Percentiles rank a stretch among this genome's conserved stretches.
Evolutionary conservation across 2,329 filamentous ascomycete species (phyloP).

Genomic region (Alternaria arborescens): DNA sequence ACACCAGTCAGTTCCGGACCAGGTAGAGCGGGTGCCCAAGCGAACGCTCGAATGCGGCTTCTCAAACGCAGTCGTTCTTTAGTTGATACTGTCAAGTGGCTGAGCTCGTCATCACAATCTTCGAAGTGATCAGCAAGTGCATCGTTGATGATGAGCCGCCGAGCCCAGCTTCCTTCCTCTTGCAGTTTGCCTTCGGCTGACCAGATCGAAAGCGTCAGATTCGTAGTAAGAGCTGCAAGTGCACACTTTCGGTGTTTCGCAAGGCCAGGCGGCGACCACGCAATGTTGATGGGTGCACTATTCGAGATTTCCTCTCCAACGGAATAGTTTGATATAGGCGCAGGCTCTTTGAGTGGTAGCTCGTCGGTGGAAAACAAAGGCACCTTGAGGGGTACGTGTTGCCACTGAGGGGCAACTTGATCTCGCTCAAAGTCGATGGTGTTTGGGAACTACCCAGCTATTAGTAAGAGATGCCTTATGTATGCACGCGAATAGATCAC

Average conservation of each 20-base stretch:
- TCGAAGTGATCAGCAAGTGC: conserved; percentile 53
- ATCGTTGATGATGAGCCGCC: conserved; percentile 63
- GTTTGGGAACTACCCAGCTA: conserved; percentile 43
- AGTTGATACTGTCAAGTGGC: conserved; percentile 18
- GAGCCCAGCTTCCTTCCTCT: conserved; percentile 59
- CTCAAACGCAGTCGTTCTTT: conserved; percentile 50
- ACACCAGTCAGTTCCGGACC: conserved; percentile 11
- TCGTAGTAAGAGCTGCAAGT: conserved; percentile 65
- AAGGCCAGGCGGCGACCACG: conserved; percentile 67
- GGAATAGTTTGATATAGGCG: conserved; percentile 60
- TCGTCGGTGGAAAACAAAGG: conserved; percentile 64
- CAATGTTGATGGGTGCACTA: conserved; percentile 58
- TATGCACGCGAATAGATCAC: background rate
- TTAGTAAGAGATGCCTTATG: conserved; percentile 6
- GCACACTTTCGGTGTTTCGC: conserved; percentile 63
- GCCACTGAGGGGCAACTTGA: conserved; percentile 46
- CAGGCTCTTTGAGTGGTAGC: conserved; percentile 55
- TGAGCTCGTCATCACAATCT: conserved; percentile 18
- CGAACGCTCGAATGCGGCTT: conserved; percentile 53
- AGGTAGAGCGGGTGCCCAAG: conserved; percentile 50
- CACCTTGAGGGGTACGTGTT: conserved; percentile 55
- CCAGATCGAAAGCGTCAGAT: conserved; percentile 66
- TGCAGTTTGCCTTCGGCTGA: conserved; percentile 56
- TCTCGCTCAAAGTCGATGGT: conserved; percentile 38
- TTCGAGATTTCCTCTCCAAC: conserved; percentile 67